Evolutionary conservation across 2,329 filamentous ascomycete genomes (phyloP), one percentile per base, ranked within the genome.

Genomic region (Diplodia corticola): DNA sequence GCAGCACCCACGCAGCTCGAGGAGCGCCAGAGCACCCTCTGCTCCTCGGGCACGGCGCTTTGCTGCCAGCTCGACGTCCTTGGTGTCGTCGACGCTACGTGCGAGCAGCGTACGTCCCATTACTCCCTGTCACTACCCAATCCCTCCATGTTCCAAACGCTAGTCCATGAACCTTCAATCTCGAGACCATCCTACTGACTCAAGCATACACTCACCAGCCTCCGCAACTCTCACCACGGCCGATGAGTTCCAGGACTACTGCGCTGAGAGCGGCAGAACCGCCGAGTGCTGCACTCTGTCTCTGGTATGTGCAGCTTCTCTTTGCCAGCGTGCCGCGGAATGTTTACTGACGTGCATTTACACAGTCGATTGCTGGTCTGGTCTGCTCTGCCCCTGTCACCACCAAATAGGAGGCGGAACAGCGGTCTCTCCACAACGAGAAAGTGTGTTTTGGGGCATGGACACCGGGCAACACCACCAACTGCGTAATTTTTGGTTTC

Each of bases 1-100:
- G 91, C 92, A 0, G 91, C 90, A 69, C 40, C n/a, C 5, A 24
- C 37, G 9, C 37, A 26, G 22, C 40, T 65, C 12, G 63, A 65
- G 50, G 40, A 46, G 37, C 63, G 63, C 20, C 40, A 57, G 35
- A 33, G 9, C 10, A 13, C 28, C 10, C 63, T 65, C 28, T 65
- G 63, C 50, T 35, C 63, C 5, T 57, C 63, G 13, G 63, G 63
- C n/a, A 37, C n/a, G 7, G 12, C 63, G 12, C 63, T 65, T 10
- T 65, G 63, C 26, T 65, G 63, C 40, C 63, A 65, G 63, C 63
- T 65, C 5, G 63, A 65, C 30, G 63, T 55, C 3, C 3, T 65
- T 10, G 63, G 63, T 35, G 63, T 65, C 12, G 50, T 17, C n/a
- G 63, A 65, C 4, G 63, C 51, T 44, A 65, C 63, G 3, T 65